Base-by-base conservation (phyloP, 1,284 basidiomycete species). In the Hemileia vastatrix region DNA sequence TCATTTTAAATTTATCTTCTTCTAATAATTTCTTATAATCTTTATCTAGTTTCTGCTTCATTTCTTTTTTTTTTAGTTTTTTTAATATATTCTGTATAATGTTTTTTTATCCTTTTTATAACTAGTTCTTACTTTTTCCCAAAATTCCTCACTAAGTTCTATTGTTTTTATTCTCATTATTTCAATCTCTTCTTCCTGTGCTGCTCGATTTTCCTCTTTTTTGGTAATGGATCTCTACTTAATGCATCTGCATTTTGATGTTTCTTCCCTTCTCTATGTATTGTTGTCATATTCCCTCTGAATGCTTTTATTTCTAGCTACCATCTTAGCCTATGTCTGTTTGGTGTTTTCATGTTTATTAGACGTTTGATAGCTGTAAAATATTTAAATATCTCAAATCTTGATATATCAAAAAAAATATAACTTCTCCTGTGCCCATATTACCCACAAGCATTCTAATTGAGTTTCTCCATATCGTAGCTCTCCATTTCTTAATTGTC, bases 271-370 rank as follows among this genome's bases (percentile, higher is more conserved):
- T 1, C 9, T 23, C 23, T 2, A 11, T 44, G 43, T 23, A 31
- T 27, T 18, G 32, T 53, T 6, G 8, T 53, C 51, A 53, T 53
- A 4, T 4, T 9, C 9, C 21, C 8, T 11, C 51, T 1, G 15
- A 11, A 53, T 27, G 18, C 50, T 15, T 52, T n/a, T 3, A 52
- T 6, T 21, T n/a, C 50, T 4, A 52, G 19, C 50, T 21, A 18
- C 51, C 51, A 53, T 33, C 51, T 23, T 3, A 53, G 4, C 51
- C 23, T 53, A 53, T 53, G 51, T 9, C 51, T 23, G 18, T 31
- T 53, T n/a, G 51, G 51, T 3, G 24, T 44, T 33, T 53, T 53
- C 9, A 53, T 53, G 9, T 31, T 31, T 11, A 53, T 1, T 2
- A 53, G 21, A 3, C 21, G 32, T 11, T 4, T 24, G 6, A 53